phyloP scores from a whole-genome alignment of 2,329 filamentous ascomycete species.

The Monosporascus sp. region DNA sequence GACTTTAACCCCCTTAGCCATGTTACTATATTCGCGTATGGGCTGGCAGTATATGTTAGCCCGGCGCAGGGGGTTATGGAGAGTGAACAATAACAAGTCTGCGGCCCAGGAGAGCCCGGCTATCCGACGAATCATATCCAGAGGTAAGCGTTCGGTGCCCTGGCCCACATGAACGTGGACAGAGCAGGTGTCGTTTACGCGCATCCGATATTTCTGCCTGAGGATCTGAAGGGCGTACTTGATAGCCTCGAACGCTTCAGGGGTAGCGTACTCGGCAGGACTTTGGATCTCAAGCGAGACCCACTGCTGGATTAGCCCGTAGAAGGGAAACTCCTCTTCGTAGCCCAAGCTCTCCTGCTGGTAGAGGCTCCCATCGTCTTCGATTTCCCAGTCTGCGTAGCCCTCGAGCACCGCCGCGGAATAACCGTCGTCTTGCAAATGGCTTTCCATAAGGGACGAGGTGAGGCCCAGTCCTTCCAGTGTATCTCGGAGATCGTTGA shows the following conservation, averaged over 20 bases:
- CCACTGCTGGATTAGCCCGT: conserved; percentile 1
- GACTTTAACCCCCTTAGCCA: neutral
- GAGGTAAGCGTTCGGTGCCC: conserved; percentile 4
- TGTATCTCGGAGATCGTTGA: neutral
- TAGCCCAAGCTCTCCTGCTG: neutral
- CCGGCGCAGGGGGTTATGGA: conserved; percentile 9
- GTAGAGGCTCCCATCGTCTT: neutral
- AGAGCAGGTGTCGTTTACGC: conserved; percentile 9
- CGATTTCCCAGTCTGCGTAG: conserved; percentile 1
- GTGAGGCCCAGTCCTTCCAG: neutral
- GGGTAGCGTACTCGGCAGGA: conserved; percentile 5
- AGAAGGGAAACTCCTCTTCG: neutral
- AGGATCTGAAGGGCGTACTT: conserved; percentile 10
- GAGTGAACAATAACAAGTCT: conserved; percentile 12
- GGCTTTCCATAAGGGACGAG: neutral
- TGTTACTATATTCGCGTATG: conserved; percentile 3
- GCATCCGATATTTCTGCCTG: conserved; percentile 3
- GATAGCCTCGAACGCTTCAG: conserved; percentile 7
- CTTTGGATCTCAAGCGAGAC: conserved; percentile 7
- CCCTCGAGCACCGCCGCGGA: neutral
- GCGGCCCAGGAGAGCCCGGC: conserved; percentile 10
- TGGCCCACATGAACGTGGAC: conserved; percentile 19
- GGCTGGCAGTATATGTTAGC: conserved; percentile 2
- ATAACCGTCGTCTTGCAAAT: neutral
- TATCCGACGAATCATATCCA: conserved; percentile 11